Evolutionary conservation across 208 protist species (phyloP), one percentile per base, ranked within the genome.

Genomic region (Endotrypanum monterogeii): DNA sequence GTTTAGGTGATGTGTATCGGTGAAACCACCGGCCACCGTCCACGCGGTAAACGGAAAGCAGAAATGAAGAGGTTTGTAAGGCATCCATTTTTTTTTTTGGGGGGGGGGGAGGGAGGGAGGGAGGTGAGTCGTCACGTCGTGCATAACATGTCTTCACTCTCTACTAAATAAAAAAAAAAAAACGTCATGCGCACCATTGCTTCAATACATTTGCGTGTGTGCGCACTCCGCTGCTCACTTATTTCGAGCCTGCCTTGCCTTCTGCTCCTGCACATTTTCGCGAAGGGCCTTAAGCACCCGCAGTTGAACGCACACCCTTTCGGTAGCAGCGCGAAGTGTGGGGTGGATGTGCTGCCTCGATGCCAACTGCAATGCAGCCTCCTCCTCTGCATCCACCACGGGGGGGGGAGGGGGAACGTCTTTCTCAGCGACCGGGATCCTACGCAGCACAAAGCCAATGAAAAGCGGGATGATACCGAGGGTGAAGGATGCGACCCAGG

Each of bases 401-500:
- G 48, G 63, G 44, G 80, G 69, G 50, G 79, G 74, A 11, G 79
- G 77, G 11, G 67, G 73, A 20, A 71, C 63, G 4, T 79, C 84
- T 11, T 46, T 71, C 41, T 71, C 68, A 20, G 60, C 41, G 20
- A 69, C 73, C 58, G 30, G 66, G 69, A 84, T 81, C 51, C 71
- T 63, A 44, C 76, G 78, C 25, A 85, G 61, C 0, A 78, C 37
- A 46, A 85, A 76, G 2, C 89, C 88, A 20, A 94, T 81, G 18
- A 83, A 46, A 23, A 97, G 83, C 35, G 80, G 86, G 28, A 75
- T 67, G 30, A 71, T 73, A 12, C 84, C 89, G 39, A 90, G 78
- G 0, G 79, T 16, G n/a, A 91, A 57, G 61, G 83, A 93, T 32
- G 82, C 82, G 23, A 86, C 1, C 91, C 93, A 97, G 61, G 92